Evolutionary conservation across 1,284 basidiomycete species (phyloP).

Genomic region (Somion occarium): DNA sequence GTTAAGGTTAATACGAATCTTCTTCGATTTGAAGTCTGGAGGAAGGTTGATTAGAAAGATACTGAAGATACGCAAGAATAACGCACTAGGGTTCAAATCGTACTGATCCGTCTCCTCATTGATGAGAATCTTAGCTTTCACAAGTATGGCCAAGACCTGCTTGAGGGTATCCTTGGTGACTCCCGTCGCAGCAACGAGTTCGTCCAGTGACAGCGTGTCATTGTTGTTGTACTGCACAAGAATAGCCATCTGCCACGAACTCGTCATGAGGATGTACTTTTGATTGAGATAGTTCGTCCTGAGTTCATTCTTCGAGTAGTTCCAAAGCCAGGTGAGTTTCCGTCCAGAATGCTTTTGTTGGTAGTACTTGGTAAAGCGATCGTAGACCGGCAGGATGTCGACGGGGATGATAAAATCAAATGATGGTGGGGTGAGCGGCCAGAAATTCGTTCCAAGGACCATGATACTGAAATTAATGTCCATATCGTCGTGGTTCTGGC

Average conservation of each 20-base stretch:
- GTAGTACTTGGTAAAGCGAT: conserved; percentile 93
- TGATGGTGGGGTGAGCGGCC: conserved; percentile 83
- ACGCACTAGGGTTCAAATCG: conserved; percentile 88
- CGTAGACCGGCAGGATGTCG: conserved; percentile 84
- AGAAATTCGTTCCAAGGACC: conserved; percentile 95
- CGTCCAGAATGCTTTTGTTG: conserved; percentile 92
- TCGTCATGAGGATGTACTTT: conserved; percentile 96
- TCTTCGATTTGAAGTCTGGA: conserved; percentile 93
- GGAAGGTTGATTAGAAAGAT: not conserved
- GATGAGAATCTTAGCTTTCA: conserved; percentile 88
- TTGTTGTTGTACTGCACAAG: conserved; percentile 92
- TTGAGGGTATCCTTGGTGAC: conserved; percentile 83
- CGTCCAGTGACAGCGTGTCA: conserved; percentile 79
- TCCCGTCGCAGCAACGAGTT: conserved; percentile 79
- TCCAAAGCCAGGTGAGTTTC: conserved; percentile 97
- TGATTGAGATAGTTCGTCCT: conserved; percentile 90
- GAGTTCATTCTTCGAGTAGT: conserved; percentile 94
- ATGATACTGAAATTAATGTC: conserved; percentile 91
- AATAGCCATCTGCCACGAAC: conserved; percentile 94
- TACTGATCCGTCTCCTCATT: conserved; percentile 86
- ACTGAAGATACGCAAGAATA: not conserved
- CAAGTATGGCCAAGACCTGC: conserved; percentile 79
- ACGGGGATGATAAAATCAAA: conserved; percentile 89
- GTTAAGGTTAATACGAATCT: conserved; percentile 93
- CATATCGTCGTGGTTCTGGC: conserved; percentile 77